Evolutionary conservation across 129 eudicot species (phyloP).

Genomic region (Artemisia argyi): DNA sequence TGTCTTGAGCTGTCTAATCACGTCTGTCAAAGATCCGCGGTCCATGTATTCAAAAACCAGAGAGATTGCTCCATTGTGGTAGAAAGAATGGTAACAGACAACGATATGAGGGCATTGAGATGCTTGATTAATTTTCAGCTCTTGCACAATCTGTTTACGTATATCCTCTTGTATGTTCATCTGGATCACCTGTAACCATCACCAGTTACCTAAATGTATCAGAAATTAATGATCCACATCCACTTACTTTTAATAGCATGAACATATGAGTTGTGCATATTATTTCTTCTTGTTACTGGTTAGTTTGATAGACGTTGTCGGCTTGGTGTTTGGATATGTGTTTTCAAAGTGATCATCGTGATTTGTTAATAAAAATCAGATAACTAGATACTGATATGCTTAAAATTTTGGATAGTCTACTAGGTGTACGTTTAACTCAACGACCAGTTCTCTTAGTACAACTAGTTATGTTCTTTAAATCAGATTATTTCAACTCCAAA

Average conservation of each 20-base stretch:
- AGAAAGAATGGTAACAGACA: conserved; percentile 93
- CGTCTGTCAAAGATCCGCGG: conserved; percentile 90
- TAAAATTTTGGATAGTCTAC: not conserved
- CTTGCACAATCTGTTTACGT: conserved; percentile 97
- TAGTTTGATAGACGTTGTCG: not conserved
- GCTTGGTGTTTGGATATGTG: not conserved
- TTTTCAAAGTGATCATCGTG: not conserved
- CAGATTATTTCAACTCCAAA: not conserved
- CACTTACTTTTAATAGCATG: not conserved
- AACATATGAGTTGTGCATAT: not conserved
- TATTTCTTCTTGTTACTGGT: not conserved
- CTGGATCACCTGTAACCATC: conserved; percentile 76
- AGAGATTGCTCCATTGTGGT: conserved; percentile 92
- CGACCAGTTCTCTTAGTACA: not conserved
- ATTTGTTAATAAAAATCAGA: not conserved
- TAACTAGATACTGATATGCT: not conserved
- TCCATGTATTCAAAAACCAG: conserved; percentile 97
- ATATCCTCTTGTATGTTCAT: conserved; percentile 98
- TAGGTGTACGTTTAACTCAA: not conserved
- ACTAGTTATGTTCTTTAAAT: not conserved
- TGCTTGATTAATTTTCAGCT: conserved; percentile 91
- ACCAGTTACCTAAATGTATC: not conserved
- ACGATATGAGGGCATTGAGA: conserved; percentile 88
- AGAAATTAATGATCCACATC: too few relatives aligned
- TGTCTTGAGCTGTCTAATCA: conserved; percentile 87